phyloP scores from a whole-genome alignment of 1,284 basidiomycete species.

The Clitocybe nebularis region DNA sequence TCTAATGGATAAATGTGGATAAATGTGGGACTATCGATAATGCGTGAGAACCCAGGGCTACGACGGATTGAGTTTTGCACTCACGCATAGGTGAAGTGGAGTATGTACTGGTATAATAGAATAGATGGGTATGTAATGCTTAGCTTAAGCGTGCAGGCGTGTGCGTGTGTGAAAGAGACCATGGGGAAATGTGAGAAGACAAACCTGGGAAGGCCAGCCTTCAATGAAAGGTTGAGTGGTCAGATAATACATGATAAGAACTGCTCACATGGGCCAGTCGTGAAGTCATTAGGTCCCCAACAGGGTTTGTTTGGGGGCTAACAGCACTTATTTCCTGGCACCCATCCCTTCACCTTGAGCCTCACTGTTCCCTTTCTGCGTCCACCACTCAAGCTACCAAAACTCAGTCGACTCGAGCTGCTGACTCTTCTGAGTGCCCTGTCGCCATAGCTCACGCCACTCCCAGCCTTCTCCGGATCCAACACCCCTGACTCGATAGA shows the following conservation, averaged over 20 bases:
- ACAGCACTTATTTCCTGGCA: constrained; percentile 53
- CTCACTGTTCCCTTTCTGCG: constrained; percentile 56
- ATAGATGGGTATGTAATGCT: constrained; percentile 1
- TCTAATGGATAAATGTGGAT: no score
- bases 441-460: constrained; percentile 96
- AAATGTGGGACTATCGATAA: no score
- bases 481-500: constrained; percentile 89
- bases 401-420: constrained; percentile 78
- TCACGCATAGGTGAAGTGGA: constrained; percentile 15
- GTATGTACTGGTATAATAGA: constrained; percentile 6
- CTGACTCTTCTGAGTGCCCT: constrained; percentile 84
- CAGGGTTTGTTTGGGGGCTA: constrained; percentile 26
- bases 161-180: no score
- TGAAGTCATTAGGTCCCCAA: no score
- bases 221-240: background rate
- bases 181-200: no score
- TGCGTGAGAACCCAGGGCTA: no score
- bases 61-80: constrained; percentile 4
- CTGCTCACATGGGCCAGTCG: no score
- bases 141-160: no score
- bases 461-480: constrained; percentile 91
- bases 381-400: constrained; percentile 67
- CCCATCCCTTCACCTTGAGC: constrained; percentile 56
- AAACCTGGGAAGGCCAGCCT: background rate
- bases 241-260: background rate